These are phyloP conservation scores for Ogataea henricii DNA, from an alignment of 805 yeast genomes.

Conservation along the genomic window DNA sequence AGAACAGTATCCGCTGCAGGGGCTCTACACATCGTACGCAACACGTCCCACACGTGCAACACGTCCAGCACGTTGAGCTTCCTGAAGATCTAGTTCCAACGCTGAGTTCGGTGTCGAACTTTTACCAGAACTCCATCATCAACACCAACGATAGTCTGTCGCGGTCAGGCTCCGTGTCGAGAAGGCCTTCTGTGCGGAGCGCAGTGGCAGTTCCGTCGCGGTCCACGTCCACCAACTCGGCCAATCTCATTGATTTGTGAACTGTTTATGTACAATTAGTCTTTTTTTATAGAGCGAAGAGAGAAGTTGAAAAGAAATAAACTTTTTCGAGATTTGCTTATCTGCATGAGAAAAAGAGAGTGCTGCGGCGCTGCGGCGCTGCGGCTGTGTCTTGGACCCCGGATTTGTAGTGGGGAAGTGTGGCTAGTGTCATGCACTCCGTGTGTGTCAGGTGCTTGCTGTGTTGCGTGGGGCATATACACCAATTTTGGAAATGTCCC, in stretches of 20 bases:
- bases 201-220: neutral
- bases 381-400: too few relatives aligned
- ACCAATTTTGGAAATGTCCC: too few relatives aligned
- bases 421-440: neutral
- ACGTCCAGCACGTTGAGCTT: neutral
- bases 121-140: slow-evolving; percentile 14
- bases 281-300: neutral
- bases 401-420: neutral
- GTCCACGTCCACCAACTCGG: neutral
- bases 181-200: slow-evolving; percentile 4
- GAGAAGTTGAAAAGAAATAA: too few relatives aligned
- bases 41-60: neutral
- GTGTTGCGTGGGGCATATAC: too few relatives aligned
- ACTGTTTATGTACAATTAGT: neutral
- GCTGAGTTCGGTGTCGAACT: slow-evolving; percentile 9
- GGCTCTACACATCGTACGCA: neutral
- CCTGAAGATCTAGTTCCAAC: slow-evolving; percentile 15
- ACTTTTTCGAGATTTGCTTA: neutral
- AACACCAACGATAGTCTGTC: slow-evolving; percentile 13
- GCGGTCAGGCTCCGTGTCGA: slow-evolving; percentile 10
- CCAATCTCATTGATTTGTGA: slow-evolving; percentile 1
- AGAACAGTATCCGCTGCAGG: neutral
- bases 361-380: too few relatives aligned
- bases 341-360: too few relatives aligned
- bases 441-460: too few relatives aligned